phyloP scores from a whole-genome alignment of 2,329 filamentous ascomycete species.

The Neonectria punicea region DNA sequence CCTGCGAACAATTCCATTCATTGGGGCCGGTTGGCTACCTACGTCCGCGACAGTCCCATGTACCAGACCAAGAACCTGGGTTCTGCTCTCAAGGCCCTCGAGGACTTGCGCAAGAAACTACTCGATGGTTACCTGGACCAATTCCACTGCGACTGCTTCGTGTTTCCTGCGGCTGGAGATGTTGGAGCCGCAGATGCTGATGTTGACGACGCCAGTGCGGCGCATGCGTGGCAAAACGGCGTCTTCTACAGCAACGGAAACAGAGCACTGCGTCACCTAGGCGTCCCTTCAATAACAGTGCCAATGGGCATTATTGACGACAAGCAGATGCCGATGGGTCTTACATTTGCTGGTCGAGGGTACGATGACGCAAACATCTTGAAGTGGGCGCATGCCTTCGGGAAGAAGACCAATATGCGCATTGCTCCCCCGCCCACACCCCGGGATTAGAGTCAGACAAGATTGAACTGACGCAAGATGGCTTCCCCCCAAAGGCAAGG shows the following conservation, averaged over 20 bases:
- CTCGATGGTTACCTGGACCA: slow-evolving; percentile 54
- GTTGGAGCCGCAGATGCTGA: slow-evolving; percentile 14
- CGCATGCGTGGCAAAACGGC: slow-evolving; percentile 12
- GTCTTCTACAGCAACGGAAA: slow-evolving; percentile 23
- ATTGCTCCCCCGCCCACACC: slow-evolving; percentile 18
- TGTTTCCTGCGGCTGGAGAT: slow-evolving; percentile 22
- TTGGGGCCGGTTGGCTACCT: slow-evolving; percentile 33
- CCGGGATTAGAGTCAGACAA: slow-evolving; percentile 18
- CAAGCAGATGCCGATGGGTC: slow-evolving; percentile 23
- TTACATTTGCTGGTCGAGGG: slow-evolving; percentile 14
- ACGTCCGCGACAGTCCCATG: slow-evolving; percentile 23
- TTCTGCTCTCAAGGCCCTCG: slow-evolving; percentile 50
- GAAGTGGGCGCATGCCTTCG: slow-evolving; percentile 24
- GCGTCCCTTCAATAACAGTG: slow-evolving; percentile 20
- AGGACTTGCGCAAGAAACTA: slow-evolving; percentile 59
- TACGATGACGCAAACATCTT: slow-evolving; percentile 18
- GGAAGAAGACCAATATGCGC: slow-evolving; percentile 20
- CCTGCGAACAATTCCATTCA: slow-evolving; percentile 32
- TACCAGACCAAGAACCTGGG: neutral
- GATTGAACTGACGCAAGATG: neutral
- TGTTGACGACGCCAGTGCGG: neutral
- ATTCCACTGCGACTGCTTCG: neutral
- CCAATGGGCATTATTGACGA: slow-evolving; percentile 23
- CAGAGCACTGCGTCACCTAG: slow-evolving; percentile 23
- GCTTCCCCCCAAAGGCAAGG: neutral